These are phyloP conservation scores for Fusarium secorum DNA, from an alignment of 2,329 filamentous ascomycete genomes.

Conservation along the genomic window DNA sequence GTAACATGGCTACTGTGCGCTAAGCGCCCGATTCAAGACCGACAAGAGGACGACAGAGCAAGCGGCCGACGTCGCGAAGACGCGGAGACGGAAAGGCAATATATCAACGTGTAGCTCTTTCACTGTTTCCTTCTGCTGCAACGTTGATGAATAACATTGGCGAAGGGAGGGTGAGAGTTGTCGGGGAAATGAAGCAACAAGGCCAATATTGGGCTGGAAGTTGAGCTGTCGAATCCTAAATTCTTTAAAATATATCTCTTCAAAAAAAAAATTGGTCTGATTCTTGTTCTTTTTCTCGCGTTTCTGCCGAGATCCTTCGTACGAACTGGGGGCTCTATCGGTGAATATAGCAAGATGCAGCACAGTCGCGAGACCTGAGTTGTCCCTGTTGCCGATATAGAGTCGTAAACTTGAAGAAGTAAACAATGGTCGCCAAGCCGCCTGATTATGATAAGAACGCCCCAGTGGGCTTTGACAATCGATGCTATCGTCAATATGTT, in stretches of 20 bases:
- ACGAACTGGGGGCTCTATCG: slow-evolving; percentile 8
- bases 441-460: not conserved
- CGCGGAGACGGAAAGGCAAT: slow-evolving; percentile 22
- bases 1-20: slow-evolving; percentile 71
- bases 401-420: not conserved
- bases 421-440: not conserved
- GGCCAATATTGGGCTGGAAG: not conserved
- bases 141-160: slow-evolving; percentile 18
- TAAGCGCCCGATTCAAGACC: slow-evolving; percentile 25
- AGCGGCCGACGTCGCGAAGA: slow-evolving; percentile 37
- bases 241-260: not conserved
- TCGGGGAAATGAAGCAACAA: not conserved
- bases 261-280: not conserved
- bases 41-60: slow-evolving; percentile 13
- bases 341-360: slow-evolving; percentile 14
- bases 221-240: not conserved
- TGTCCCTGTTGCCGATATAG: not conserved
- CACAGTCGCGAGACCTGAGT: slow-evolving; percentile 14
- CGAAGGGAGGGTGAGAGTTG: slow-evolving; percentile 1
- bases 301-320: not conserved
- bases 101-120: not conserved
- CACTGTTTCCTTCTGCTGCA: slow-evolving; percentile 1
- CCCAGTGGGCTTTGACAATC: not conserved
- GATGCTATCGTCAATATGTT: slow-evolving; percentile 6
- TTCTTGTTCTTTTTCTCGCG: not conserved